Evolutionary conservation across 2,329 filamentous ascomycete genomes (phyloP).

Genomic region (Didymella keratinophila): DNA sequence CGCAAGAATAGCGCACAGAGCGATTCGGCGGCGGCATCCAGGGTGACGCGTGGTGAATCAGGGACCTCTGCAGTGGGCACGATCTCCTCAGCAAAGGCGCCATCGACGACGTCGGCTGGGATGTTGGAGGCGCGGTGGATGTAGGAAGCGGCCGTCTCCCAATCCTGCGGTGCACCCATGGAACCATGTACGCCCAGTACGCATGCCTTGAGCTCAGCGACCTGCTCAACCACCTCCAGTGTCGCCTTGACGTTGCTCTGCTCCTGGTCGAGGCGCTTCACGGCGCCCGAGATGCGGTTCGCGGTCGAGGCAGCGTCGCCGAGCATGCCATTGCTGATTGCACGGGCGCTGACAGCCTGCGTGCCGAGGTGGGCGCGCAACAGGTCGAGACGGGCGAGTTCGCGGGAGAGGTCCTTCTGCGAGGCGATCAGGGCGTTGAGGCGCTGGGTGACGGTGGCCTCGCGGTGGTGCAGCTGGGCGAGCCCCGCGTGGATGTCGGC

Average conservation of each 20-base stretch:
- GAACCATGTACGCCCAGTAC: slow-evolving; percentile 92
- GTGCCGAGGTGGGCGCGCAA: slow-evolving; percentile 87
- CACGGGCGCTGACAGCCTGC: slow-evolving; percentile 82
- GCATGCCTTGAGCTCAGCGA: slow-evolving; percentile 95
- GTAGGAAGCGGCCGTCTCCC: slow-evolving; percentile 95
- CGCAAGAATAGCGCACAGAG: slow-evolving; percentile 88
- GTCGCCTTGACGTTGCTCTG: slow-evolving; percentile 92
- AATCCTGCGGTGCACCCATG: slow-evolving; percentile 98
- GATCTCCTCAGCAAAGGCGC: slow-evolving; percentile 87
- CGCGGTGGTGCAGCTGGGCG: slow-evolving; percentile 75
- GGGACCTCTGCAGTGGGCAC: slow-evolving; percentile 96
- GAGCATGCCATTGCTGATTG: slow-evolving; percentile 90
- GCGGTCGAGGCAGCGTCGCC: slow-evolving; percentile 85
- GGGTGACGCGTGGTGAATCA: slow-evolving; percentile 84
- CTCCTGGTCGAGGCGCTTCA: slow-evolving; percentile 87
- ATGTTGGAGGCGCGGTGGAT: slow-evolving; percentile 83
- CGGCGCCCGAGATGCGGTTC: slow-evolving; percentile 81
- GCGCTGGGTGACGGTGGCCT: slow-evolving; percentile 75
- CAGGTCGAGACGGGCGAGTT: slow-evolving; percentile 86
- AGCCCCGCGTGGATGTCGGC: slow-evolving; percentile 82
- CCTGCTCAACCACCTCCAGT: slow-evolving; percentile 90
- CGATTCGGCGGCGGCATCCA: slow-evolving; percentile 87
- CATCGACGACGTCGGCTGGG: slow-evolving; percentile 79
- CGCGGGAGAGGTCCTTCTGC: slow-evolving; percentile 85
- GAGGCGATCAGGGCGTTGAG: slow-evolving; percentile 81